Evolutionary conservation across 805 yeast genomes (phyloP).

Genomic region (Candida mattraensis): DNA sequence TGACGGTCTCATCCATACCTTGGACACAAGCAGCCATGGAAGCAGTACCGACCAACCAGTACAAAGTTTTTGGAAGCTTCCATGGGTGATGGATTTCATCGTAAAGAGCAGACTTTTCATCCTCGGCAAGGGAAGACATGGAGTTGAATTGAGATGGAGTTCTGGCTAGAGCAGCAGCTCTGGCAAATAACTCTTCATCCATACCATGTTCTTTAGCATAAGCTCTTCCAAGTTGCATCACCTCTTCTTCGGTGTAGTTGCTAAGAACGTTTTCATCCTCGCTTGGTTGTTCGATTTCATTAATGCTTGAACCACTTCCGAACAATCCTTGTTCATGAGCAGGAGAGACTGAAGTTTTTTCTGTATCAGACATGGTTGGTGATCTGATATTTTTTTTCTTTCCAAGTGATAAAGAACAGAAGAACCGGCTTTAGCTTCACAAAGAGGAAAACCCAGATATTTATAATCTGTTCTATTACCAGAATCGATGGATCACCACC

Average conservation of each 20-base stretch:
- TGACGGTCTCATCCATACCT: slow-evolving; percentile 78
- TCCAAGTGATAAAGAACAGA: no score
- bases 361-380: slow-evolving; percentile 10
- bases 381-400: no score
- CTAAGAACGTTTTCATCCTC: slow-evolving; percentile 46
- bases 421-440: no score
- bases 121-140: slow-evolving; percentile 53
- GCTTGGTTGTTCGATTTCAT: slow-evolving; percentile 5
- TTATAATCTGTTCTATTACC: no score
- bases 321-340: slow-evolving; percentile 17
- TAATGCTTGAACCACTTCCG: slow-evolving; percentile 11
- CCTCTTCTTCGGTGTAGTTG: slow-evolving; percentile 61
- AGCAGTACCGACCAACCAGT: slow-evolving; percentile 59
- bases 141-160: slow-evolving; percentile 54
- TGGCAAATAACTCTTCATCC: slow-evolving; percentile 59
- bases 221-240: slow-evolving; percentile 65
- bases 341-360: slow-evolving; percentile 1
- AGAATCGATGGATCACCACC: no score
- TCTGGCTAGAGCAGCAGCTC: slow-evolving; percentile 68
- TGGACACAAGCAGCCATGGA: slow-evolving; percentile 79
- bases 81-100: slow-evolving; percentile 48
- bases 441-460: no score
- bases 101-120: slow-evolving; percentile 52
- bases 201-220: slow-evolving; percentile 57
- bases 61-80: slow-evolving; percentile 46